These are phyloP conservation scores for Ceratocystiopsis brevicomis DNA, from an alignment of 2,329 filamentous ascomycete species.

Conservation along the genomic window DNA sequence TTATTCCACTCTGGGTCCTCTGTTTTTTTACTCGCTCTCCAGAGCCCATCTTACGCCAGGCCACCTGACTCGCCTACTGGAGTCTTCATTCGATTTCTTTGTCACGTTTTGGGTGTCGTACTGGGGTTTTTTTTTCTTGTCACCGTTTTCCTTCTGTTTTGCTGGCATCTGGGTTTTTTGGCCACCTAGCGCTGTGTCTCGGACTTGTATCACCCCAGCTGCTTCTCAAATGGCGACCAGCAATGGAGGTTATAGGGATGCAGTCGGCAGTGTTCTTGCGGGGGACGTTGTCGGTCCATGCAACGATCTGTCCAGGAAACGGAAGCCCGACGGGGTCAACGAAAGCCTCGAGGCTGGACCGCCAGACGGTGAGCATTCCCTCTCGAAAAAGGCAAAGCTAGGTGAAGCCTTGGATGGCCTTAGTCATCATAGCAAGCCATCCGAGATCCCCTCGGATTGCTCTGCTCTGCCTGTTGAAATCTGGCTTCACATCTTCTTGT, in stretches of 20 bases:
- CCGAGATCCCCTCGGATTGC: conserved; percentile 6
- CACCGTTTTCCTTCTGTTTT: not conserved
- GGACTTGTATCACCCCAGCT: too few species aligned
- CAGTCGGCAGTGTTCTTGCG: conserved; percentile 1
- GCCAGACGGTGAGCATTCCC: not conserved
- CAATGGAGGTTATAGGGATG: not conserved
- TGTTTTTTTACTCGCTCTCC: too few species aligned
- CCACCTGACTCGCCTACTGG: too few species aligned
- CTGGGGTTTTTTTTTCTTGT: not conserved
- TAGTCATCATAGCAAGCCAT: too few species aligned
- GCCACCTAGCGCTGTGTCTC: not conserved
- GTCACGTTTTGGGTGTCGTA: not conserved
- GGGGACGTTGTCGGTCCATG: not conserved
- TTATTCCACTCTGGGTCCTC: too few species aligned
- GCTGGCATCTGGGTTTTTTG: not conserved
- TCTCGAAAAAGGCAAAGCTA: conserved; percentile 15
- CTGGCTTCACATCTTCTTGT: conserved; percentile 53
- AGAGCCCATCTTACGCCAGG: too few species aligned
- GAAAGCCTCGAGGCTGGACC: too few species aligned
- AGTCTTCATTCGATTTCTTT: too few species aligned
- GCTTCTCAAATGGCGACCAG: too few species aligned
- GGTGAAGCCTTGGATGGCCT: conserved; percentile 1
- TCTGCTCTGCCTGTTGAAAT: conserved; percentile 36
- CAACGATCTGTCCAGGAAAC: conserved; percentile 11
- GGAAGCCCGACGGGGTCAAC: conserved; percentile 7